Conservation (phyloP, 164 flowering plant genomes). For the Sedum album region DNA sequence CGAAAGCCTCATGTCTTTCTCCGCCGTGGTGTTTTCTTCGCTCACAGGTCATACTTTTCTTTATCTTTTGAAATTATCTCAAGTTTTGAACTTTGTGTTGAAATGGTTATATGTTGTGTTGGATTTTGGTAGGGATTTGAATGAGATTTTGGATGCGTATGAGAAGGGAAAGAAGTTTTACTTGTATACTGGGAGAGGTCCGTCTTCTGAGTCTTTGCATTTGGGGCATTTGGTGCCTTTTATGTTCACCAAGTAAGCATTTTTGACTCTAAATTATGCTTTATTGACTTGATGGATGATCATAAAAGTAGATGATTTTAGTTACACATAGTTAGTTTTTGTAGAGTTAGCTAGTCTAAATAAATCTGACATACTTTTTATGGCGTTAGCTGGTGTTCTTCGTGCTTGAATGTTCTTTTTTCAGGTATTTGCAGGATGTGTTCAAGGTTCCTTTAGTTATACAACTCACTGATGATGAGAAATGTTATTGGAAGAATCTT, state of each 20-base stretch:
- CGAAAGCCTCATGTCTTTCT: constrained; percentile 86
- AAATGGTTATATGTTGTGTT: background rate
- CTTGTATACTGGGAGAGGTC: constrained; percentile 83
- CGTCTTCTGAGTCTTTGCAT: constrained; percentile 89
- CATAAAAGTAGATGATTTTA: no score
- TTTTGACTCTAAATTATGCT: no score
- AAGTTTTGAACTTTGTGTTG: background rate
- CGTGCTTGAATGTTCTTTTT: constrained; percentile 10
- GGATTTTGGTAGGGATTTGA: constrained; percentile 50
- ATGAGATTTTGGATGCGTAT: constrained; percentile 63
- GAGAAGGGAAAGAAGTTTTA: constrained; percentile 86
- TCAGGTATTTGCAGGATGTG: constrained; percentile 90
- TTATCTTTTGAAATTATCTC: no score
- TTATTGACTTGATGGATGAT: no score
- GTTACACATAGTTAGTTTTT: no score
- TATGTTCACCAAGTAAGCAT: constrained; percentile 79
- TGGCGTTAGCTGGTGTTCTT: no score
- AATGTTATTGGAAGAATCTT: constrained; percentile 92
- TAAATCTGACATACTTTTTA: no score
- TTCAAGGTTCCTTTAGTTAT: constrained; percentile 95
- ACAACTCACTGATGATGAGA: constrained; percentile 96
- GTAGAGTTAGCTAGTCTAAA: background rate
- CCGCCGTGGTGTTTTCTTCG: constrained; percentile 92
- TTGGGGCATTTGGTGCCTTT: constrained; percentile 88
- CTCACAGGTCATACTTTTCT: constrained; percentile 38